These are phyloP conservation scores for Psilocybe mexicana DNA, from an alignment of 1,284 basidiomycete species.

Conservation along the genomic window DNA sequence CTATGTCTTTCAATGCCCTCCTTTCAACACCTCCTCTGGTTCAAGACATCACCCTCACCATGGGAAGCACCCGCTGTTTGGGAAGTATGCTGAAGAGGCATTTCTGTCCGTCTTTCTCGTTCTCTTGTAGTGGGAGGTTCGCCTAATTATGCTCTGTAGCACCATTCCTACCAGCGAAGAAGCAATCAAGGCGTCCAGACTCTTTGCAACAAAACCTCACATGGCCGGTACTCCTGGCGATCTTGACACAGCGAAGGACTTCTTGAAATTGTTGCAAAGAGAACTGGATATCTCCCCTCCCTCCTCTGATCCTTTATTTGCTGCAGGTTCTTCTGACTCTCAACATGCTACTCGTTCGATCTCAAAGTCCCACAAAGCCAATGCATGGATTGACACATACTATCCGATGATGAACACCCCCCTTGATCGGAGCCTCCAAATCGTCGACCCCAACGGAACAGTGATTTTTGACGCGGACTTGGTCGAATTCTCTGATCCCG, in stretches of 20 bases:
- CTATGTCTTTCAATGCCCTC: neutral
- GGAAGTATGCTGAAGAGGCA: constrained; percentile 21
- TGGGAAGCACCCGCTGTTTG: constrained; percentile 15
- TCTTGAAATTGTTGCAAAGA: constrained; percentile 59
- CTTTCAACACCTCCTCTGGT: neutral
- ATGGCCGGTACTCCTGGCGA: constrained; percentile 66
- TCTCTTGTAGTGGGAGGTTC: neutral
- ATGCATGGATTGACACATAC: constrained; percentile 81
- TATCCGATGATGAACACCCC: constrained; percentile 82
- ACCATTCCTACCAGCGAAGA: constrained; percentile 52
- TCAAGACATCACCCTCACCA: neutral
- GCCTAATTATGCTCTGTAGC: constrained; percentile 30
- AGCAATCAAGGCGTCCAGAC: constrained; percentile 53
- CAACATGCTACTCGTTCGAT: constrained; percentile 61
- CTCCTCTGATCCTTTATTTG: constrained; percentile 50
- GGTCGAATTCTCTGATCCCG: constrained; percentile 60
- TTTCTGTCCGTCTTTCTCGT: constrained; percentile 21
- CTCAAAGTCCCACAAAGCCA: constrained; percentile 39
- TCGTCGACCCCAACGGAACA: constrained; percentile 54
- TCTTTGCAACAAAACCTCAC: constrained; percentile 65
- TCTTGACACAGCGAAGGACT: constrained; percentile 58
- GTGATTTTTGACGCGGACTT: constrained; percentile 66
- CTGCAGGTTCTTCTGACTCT: constrained; percentile 63
- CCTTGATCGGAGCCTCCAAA: constrained; percentile 57
- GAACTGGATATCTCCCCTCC: constrained; percentile 53